Conservation (phyloP, 345 rosid genomes). For the Citropsis articulata region DNA sequence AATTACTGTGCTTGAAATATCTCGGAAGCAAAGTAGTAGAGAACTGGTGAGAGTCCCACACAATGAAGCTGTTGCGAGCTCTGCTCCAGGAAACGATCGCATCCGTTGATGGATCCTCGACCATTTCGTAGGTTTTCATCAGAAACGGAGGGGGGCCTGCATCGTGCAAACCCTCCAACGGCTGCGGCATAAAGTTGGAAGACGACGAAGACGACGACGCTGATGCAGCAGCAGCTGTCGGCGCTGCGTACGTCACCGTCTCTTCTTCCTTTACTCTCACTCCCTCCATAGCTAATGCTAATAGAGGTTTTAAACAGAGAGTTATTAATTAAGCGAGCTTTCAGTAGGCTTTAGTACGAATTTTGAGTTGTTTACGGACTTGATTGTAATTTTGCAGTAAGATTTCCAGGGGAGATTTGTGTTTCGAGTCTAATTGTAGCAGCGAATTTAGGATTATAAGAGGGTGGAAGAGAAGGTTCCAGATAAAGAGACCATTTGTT, state of each 20-base stretch:
- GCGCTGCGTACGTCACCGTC: slow-evolving; percentile 20
- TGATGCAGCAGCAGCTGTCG: slow-evolving; percentile 19
- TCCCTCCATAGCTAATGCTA: slow-evolving; percentile 27
- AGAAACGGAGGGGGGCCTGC: slow-evolving; percentile 78
- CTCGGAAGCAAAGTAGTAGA: slow-evolving; percentile 53
- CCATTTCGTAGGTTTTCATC: slow-evolving; percentile 68
- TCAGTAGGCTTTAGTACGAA: neutral
- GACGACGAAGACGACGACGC: slow-evolving; percentile 40
- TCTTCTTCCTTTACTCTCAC: slow-evolving; percentile 45
- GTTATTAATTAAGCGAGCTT: neutral
- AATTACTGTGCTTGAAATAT: slow-evolving; percentile 70
- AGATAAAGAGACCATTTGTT: neutral
- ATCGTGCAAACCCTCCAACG: slow-evolving; percentile 70
- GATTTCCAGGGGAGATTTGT: no score
- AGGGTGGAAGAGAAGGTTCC: slow-evolving; percentile 16
- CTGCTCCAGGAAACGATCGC: slow-evolving; percentile 63
- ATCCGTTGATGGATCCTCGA: slow-evolving; percentile 63
- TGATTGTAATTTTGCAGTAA: neutral
- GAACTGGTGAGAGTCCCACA: slow-evolving; percentile 62
- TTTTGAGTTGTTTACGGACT: neutral
- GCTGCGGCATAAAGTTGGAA: slow-evolving; percentile 50
- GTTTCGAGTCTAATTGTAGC: no score
- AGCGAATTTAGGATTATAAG: neutral
- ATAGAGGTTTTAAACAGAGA: neutral
- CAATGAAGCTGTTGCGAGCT: slow-evolving; percentile 57